Percentiles rank a stretch among this genome's conserved stretches.
These are phyloP conservation scores for Globisporangium nagaii DNA, from an alignment of 352 stramenopile species.

Conservation along the genomic window DNA sequence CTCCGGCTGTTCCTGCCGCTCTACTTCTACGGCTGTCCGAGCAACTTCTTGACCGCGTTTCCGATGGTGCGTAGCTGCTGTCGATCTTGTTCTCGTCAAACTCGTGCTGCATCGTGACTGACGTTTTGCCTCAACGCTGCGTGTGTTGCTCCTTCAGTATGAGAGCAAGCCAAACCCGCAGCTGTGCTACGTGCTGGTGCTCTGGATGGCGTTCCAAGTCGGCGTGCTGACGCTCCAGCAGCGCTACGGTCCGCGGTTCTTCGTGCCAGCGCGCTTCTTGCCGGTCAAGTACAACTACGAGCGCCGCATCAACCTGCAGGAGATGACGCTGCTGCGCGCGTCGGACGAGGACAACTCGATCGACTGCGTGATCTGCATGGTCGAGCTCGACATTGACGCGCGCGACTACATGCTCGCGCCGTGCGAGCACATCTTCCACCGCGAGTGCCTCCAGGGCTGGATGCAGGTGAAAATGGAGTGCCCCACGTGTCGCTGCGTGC, in stretches of 20 bases:
- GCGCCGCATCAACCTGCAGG: slow-evolving; percentile 68
- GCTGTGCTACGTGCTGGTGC: slow-evolving; percentile 72
- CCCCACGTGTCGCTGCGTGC: slow-evolving; percentile 89
- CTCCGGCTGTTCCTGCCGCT: slow-evolving; percentile 92
- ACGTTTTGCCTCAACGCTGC: neutral
- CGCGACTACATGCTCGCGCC: slow-evolving; percentile 95
- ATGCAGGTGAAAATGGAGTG: slow-evolving; percentile 98
- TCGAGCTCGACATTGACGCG: slow-evolving; percentile 68
- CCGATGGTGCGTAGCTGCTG: slow-evolving; percentile 50
- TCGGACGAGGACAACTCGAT: slow-evolving; percentile 55
- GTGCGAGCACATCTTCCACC: slow-evolving; percentile 96
- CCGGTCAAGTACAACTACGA: slow-evolving; percentile 98
- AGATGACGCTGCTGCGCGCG: slow-evolving; percentile 54
- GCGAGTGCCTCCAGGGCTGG: slow-evolving; percentile 92
- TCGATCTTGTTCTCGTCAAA: too few species aligned
- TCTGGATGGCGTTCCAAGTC: slow-evolving; percentile 92
- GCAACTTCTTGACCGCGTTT: slow-evolving; percentile 91
- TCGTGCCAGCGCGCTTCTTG: slow-evolving; percentile 93
- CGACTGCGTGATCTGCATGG: slow-evolving; percentile 87
- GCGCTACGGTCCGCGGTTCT: slow-evolving; percentile 91
- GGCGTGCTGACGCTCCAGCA: slow-evolving; percentile 90
- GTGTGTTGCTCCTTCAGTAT: slow-evolving; percentile 29
- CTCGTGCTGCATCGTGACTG: neutral
- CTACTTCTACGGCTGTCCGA: slow-evolving; percentile 93
- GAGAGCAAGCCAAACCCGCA: slow-evolving; percentile 59